phyloP scores from a whole-genome alignment of 352 stramenopile species.

The Peronospora belbahrii region DNA sequence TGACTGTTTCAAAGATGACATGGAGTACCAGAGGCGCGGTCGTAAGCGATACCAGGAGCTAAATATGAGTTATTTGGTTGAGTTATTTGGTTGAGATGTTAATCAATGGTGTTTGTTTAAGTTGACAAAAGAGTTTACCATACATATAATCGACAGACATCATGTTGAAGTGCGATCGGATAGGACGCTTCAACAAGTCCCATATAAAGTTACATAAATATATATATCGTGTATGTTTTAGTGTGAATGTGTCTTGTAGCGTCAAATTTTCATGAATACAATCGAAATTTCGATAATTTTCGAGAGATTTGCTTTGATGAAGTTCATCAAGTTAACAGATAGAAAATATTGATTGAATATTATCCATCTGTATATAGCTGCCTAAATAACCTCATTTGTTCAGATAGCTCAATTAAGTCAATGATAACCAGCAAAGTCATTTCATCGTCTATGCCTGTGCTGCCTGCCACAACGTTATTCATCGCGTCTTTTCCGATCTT shows the following conservation, averaged over 20 bases:
- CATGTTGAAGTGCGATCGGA: background rate
- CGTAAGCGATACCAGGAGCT: conserved; percentile 44
- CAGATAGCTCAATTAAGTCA: too few relatives aligned
- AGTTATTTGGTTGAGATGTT: too few relatives aligned
- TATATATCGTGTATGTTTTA: too few relatives aligned
- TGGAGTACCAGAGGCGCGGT: conserved; percentile 46
- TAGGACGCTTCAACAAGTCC: conserved; percentile 5
- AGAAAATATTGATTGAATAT: too few relatives aligned
- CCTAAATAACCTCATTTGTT: too few relatives aligned
- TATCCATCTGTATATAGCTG: too few relatives aligned
- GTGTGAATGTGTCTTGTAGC: too few relatives aligned
- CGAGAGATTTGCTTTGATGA: too few relatives aligned
- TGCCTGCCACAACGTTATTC: conserved; percentile 67
- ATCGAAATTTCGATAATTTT: too few relatives aligned
- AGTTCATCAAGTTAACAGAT: too few relatives aligned
- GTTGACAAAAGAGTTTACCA: background rate
- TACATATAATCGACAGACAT: background rate
- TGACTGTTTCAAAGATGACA: conserved; percentile 48
- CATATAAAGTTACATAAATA: conserved; percentile 8
- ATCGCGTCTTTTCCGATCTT: conserved; percentile 60
- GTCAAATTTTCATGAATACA: too few relatives aligned
- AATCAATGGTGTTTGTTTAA: background rate
- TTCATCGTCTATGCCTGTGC: conserved; percentile 28
- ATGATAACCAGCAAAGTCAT: conserved; percentile 4
- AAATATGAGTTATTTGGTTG: conserved; percentile 27